Evolutionary conservation across 2,329 filamentous ascomycete species (phyloP).

Genomic region (Polytolypa hystricis): DNA sequence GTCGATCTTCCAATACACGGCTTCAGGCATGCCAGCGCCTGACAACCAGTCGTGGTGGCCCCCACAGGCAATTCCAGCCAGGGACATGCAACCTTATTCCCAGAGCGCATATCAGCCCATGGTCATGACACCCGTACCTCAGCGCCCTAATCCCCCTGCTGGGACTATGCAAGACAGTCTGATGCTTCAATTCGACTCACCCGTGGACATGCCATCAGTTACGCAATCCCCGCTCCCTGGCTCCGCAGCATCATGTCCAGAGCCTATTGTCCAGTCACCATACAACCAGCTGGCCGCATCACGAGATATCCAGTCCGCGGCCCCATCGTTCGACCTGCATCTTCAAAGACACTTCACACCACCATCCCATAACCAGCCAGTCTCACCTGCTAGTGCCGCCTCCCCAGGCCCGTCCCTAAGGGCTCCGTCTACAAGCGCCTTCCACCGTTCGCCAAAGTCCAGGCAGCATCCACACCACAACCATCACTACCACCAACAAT

Average conservation of each 20-base stretch:
- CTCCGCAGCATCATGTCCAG: constrained; percentile 7
- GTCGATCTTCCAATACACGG: constrained; percentile 26
- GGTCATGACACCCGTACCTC: constrained; percentile 24
- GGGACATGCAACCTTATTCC: constrained; percentile 24
- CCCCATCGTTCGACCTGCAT: constrained; percentile 3
- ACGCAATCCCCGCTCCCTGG: constrained; percentile 19
- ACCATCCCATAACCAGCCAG: constrained; percentile 5
- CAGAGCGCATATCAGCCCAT: constrained; percentile 24
- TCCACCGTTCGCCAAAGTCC: constrained; percentile 17
- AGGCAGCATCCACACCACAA: constrained; percentile 14
- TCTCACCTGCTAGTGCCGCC: constrained; percentile 5
- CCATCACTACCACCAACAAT: constrained; percentile 1
- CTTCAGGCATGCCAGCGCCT: constrained; percentile 25
- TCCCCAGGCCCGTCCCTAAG: constrained; percentile 2
- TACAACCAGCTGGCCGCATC: constrained; percentile 6
- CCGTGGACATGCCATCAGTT: constrained; percentile 23
- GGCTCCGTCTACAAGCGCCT: constrained; percentile 7
- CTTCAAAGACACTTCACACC: constrained; percentile 4
- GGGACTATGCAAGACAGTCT: constrained; percentile 29
- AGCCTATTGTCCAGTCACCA: constrained; percentile 2
- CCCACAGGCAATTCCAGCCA: constrained; percentile 23
- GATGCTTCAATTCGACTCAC: constrained; percentile 29
- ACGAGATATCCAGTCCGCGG: constrained; percentile 1
- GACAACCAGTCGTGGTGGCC: constrained; percentile 31
- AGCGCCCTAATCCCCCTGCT: constrained; percentile 21